Base-by-base conservation (phyloP, 257 asterid species). In the Solanum gracilifrons region DNA sequence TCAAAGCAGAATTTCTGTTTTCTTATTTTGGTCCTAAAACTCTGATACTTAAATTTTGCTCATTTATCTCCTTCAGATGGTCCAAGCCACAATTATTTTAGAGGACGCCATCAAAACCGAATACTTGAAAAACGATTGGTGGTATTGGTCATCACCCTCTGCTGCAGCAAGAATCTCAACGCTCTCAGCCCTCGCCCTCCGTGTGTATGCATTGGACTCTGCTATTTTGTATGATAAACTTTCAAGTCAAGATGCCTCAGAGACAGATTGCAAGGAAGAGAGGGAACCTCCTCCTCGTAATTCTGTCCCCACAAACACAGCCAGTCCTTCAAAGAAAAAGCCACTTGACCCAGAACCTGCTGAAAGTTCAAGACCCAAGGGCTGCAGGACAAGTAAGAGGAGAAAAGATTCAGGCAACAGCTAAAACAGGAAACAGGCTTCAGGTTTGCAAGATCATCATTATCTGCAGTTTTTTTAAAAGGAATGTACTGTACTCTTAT, bases 81-180 rank as follows among this genome's bases (percentile, higher is more conserved):
- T 96, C 86, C 98, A 93, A 91, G 99, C 99, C 36, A 89, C 89
- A 39, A 85, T 94, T 72, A 46, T 92, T 25, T 91, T 96, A 2
- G 99, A 97, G 95, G 99, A 97, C 86, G 51, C 95, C 39, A 93
- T 97, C 18, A 96, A 93, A 90, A 89, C 93, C 1, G 96, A 95
- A 84, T 91, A 90, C 91, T 89, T 97, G 89, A 91, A 89, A 88
- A 93, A 91, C 29, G 93, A 92, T 25, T 97, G 99, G 99, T 96
- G 98, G 98, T 94, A 93, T 87, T 97, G 99, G 98, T 96, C 99
- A 23, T 95, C 99, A 10, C 93, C 98, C 82, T 94, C 99, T 23
- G 93, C 96, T 84, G 99, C 98, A 25, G 96, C 98, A 51, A 93
- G 92, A 88, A 94, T 93, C 87, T 89, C 94, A 2, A 93, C 97